Percentiles rank a stretch among this genome's conserved stretches.
These are phyloP conservation scores for Passiflora organensis DNA, from an alignment of 345 rosid species.

Conservation along the genomic window DNA sequence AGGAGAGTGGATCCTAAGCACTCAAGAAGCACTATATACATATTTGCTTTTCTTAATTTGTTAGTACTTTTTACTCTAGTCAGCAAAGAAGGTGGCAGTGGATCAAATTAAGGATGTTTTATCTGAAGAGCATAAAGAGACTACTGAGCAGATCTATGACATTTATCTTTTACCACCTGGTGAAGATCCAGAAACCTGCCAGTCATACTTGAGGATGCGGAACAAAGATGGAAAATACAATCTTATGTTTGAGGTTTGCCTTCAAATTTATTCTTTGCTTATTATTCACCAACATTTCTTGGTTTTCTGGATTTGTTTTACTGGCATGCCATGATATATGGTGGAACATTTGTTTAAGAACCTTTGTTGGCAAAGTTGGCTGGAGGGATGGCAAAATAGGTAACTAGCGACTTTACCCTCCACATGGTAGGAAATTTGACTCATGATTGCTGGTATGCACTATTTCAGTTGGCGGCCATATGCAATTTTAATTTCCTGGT, in stretches of 20 bases:
- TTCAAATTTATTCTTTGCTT: background rate
- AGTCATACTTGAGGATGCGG: slow-evolving; percentile 95
- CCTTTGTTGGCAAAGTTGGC: background rate
- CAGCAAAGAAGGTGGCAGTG: slow-evolving; percentile 54
- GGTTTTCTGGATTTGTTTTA: too few relatives aligned
- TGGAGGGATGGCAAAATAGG: too few relatives aligned
- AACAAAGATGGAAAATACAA: slow-evolving; percentile 97
- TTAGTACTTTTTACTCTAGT: slow-evolving; percentile 47
- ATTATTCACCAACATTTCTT: too few relatives aligned
- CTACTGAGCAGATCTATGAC: slow-evolving; percentile 82
- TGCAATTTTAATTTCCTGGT: too few relatives aligned
- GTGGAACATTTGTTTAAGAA: background rate
- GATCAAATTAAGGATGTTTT: slow-evolving; percentile 69
- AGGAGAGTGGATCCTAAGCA: background rate
- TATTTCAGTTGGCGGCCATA: too few relatives aligned
- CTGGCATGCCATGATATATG: background rate
- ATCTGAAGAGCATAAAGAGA: slow-evolving; percentile 65
- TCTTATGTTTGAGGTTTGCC: slow-evolving; percentile 98
- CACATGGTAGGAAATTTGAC: too few relatives aligned
- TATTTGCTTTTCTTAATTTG: slow-evolving; percentile 19
- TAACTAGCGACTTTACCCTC: too few relatives aligned
- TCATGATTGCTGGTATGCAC: too few relatives aligned
- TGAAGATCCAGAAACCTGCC: slow-evolving; percentile 96
- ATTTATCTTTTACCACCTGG: slow-evolving; percentile 99
- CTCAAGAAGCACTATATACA: slow-evolving; percentile 1